phyloP scores from a whole-genome alignment of 2,329 filamentous ascomycete species.

The Colletotrichum tofieldiae region DNA sequence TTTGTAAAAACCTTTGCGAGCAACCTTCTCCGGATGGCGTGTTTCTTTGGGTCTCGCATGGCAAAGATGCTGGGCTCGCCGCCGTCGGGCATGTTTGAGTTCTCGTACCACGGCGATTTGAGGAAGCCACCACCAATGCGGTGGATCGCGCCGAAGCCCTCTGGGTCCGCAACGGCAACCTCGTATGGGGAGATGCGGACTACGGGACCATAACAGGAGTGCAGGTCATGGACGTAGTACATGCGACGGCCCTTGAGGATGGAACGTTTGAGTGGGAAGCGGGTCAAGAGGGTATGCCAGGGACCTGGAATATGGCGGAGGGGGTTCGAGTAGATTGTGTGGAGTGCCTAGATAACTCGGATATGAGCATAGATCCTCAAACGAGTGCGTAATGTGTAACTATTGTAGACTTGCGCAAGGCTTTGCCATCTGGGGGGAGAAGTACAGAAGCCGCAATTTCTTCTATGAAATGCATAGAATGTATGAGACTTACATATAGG shows the following conservation, averaged over 20 bases:
- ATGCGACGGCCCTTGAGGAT: conserved; percentile 31
- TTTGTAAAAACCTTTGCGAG: conserved; percentile 60
- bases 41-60: conserved; percentile 28
- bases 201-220: conserved; percentile 18
- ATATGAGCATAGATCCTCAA: too few species aligned
- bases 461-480: too few species aligned
- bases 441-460: too few species aligned
- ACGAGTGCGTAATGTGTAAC: too few species aligned
- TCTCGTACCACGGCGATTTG: conserved; percentile 30
- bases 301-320: conserved; percentile 36
- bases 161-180: conserved; percentile 23
- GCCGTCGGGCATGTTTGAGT: conserved; percentile 21
- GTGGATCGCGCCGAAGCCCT: conserved; percentile 29
- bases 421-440: too few species aligned
- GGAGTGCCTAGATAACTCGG: neutral
- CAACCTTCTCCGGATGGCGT: conserved; percentile 52
- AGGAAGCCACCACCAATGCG: conserved; percentile 33
- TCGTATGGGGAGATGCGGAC: conserved; percentile 35
- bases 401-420: too few species aligned
- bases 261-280: conserved; percentile 21
- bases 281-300: conserved; percentile 26
- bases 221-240: conserved; percentile 34
- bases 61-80: conserved; percentile 34
- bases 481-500: neutral
- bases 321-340: conserved; percentile 1